Conservation (phyloP, 495 filamentous ascomycete genomes). For the Hypoxylon fuscum region DNA sequence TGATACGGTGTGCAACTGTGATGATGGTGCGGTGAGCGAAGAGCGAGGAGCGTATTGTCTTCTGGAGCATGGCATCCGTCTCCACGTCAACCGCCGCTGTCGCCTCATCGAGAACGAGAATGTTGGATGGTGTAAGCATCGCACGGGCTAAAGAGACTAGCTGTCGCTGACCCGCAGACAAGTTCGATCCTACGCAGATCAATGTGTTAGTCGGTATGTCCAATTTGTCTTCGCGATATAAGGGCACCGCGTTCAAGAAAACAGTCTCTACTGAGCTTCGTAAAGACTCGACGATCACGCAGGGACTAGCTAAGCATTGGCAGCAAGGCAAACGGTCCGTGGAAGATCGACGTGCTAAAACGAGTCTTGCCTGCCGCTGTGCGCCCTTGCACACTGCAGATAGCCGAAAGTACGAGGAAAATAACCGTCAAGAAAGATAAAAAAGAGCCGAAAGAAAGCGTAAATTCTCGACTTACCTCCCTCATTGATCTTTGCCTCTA, state of each 20-base stretch:
- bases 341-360: conserved; percentile 30
- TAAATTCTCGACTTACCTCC: conserved; percentile 71
- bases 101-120: conserved; percentile 96
- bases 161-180: conserved; percentile 91
- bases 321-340: conserved; percentile 9
- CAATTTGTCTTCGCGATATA: not conserved
- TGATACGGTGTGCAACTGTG: conserved; percentile 96
- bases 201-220: conserved; percentile 46
- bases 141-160: conserved; percentile 92
- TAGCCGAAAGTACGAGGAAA: conserved; percentile 29
- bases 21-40: conserved; percentile 95
- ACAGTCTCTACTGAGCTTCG: not conserved
- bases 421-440: conserved; percentile 11
- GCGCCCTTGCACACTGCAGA: conserved; percentile 31
- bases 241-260: conserved; percentile 7
- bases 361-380: conserved; percentile 25
- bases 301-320: conserved; percentile 13
- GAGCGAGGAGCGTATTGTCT: conserved; percentile 66
- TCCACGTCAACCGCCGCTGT: conserved; percentile 96
- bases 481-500: conserved; percentile 93
- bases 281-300: conserved; percentile 17
- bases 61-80: conserved; percentile 86
- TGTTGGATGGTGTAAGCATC: conserved; percentile 93
- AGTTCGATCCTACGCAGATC: conserved; percentile 65
- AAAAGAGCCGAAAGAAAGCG: conserved; percentile 54